Conservation (phyloP, 1,284 basidiomycete species). For the Austropuccinia psidii region DNA sequence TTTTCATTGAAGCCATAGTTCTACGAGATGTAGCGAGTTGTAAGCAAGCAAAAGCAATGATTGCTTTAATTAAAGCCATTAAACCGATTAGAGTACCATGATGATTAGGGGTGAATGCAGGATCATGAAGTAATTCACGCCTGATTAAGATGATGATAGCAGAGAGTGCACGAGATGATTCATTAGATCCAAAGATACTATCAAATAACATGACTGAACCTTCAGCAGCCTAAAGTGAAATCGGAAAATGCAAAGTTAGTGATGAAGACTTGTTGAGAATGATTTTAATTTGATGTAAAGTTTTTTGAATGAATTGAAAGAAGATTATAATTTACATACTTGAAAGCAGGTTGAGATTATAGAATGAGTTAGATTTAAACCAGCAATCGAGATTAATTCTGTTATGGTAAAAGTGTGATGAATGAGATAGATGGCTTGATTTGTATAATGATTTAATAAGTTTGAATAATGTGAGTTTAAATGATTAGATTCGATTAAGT, state of each 20-base stretch:
- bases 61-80: slow-evolving; percentile 51
- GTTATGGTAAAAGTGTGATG: slow-evolving; percentile 49
- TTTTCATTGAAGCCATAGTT: slow-evolving; percentile 46
- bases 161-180: slow-evolving; percentile 51
- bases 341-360: slow-evolving; percentile 47
- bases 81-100: slow-evolving; percentile 46
- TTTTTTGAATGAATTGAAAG: neutral
- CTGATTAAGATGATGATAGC: slow-evolving; percentile 52
- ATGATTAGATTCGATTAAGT: neutral
- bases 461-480: slow-evolving; percentile 47
- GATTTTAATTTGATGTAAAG: neutral
- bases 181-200: slow-evolving; percentile 53
- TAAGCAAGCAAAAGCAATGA: slow-evolving; percentile 53
- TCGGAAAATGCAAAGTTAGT: neutral
- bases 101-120: slow-evolving; percentile 45
- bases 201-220: slow-evolving; percentile 53
- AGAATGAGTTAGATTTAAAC: slow-evolving; percentile 51
- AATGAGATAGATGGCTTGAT: slow-evolving; percentile 53
- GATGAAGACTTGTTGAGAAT: neutral
- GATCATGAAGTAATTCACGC: slow-evolving; percentile 49
- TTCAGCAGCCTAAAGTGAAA: slow-evolving; percentile 47
- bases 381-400: slow-evolving; percentile 53
- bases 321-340: neutral
- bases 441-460: slow-evolving; percentile 53
- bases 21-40: slow-evolving; percentile 52